These are phyloP conservation scores for Hypoxylon cercidicola DNA, from an alignment of 495 filamentous ascomycete genomes.

Conservation along the genomic window DNA sequence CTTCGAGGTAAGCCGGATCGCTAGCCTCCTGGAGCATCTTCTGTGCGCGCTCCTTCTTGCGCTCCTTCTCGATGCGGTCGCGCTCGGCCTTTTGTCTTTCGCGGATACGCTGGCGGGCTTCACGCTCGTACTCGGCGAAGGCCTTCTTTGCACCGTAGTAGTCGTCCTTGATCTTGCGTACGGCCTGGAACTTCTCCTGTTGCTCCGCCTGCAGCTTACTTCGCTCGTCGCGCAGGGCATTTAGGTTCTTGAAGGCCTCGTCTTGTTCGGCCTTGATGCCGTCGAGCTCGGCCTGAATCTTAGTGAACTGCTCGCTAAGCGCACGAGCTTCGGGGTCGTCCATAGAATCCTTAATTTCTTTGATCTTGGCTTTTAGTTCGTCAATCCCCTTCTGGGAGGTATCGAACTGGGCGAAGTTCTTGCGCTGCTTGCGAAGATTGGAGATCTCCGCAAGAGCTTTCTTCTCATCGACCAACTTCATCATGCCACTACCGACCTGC, in stretches of 20 bases:
- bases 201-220: slow-evolving; percentile 83
- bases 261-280: slow-evolving; percentile 90
- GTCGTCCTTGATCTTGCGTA: slow-evolving; percentile 86
- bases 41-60: slow-evolving; percentile 85
- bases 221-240: slow-evolving; percentile 86
- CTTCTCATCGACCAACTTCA: slow-evolving; percentile 97
- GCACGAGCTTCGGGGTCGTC: slow-evolving; percentile 94
- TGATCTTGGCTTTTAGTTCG: slow-evolving; percentile 82
- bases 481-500: slow-evolving; percentile 82
- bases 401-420: slow-evolving; percentile 86
- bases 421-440: slow-evolving; percentile 84
- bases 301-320: slow-evolving; percentile 82
- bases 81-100: slow-evolving; percentile 69
- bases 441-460: slow-evolving; percentile 87
- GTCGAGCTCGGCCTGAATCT: slow-evolving; percentile 85
- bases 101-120: slow-evolving; percentile 74
- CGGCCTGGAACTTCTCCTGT: slow-evolving; percentile 79
- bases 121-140: slow-evolving; percentile 80
- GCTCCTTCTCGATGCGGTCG: slow-evolving; percentile 81
- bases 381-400: slow-evolving; percentile 85
- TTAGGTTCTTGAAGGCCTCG: slow-evolving; percentile 83
- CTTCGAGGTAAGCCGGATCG: slow-evolving; percentile 85
- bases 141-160: slow-evolving; percentile 82
- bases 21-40: slow-evolving; percentile 90
- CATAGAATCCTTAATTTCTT: slow-evolving; percentile 82